Conservation (phyloP, 2,329 filamentous ascomycete genomes). For the Zelopaecilomyces penicillatus region DNA sequence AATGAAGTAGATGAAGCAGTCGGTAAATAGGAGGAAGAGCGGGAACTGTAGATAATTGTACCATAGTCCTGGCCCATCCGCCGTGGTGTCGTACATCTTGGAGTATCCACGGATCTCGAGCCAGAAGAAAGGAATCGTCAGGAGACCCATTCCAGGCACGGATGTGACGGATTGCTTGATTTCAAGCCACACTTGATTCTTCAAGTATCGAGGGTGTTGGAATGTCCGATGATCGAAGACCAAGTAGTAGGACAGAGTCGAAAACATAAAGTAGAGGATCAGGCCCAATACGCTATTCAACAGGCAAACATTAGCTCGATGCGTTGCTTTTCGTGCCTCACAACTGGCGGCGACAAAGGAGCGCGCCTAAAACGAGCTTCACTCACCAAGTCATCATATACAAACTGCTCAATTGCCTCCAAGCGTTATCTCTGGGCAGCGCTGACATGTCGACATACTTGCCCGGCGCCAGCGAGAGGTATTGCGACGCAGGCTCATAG, state of each 20-base stretch:
- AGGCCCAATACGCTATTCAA: constrained; percentile 70
- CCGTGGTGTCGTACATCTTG: constrained; percentile 76
- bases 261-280: constrained; percentile 75
- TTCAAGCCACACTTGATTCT: constrained; percentile 82
- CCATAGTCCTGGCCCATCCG: constrained; percentile 30
- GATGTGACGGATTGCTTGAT: constrained; percentile 70
- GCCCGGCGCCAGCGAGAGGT: constrained; percentile 61
- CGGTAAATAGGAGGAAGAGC: constrained; percentile 79
- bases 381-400: constrained; percentile 80
- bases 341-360: background rate
- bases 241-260: constrained; percentile 75
- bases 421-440: constrained; percentile 68
- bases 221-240: constrained; percentile 87
- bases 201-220: constrained; percentile 87
- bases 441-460: constrained; percentile 71
- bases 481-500: constrained; percentile 66
- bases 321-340: no score
- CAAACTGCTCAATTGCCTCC: constrained; percentile 65
- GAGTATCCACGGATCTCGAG: constrained; percentile 75
- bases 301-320: background rate
- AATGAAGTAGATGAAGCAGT: constrained; percentile 86
- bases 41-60: constrained; percentile 82
- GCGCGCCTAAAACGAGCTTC: background rate
- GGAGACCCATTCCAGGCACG: constrained; percentile 73
- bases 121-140: constrained; percentile 76